These are phyloP conservation scores for Rubroboletus satanas DNA, from an alignment of 768 basidiomycete genomes.

Conservation along the genomic window DNA sequence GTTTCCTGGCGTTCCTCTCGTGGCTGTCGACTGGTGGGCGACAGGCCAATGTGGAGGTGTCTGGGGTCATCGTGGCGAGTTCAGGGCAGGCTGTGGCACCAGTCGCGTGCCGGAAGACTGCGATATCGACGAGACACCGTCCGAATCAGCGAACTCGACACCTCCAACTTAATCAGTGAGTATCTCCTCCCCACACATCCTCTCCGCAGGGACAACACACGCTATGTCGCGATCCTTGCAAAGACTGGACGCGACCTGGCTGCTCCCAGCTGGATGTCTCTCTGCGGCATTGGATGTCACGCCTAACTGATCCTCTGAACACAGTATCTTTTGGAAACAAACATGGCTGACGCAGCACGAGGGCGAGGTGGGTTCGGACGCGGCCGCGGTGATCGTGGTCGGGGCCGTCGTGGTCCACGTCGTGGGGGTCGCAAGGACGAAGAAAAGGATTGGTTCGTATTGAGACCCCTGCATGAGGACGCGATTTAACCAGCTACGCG, in stretches of 20 bases:
- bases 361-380: conserved; percentile 91
- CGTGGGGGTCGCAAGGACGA: conserved; percentile 98
- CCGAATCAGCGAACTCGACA: conserved; percentile 19
- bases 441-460: conserved; percentile 94
- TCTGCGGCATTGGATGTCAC: conserved; percentile 39
- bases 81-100: conserved; percentile 29
- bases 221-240: not conserved
- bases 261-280: conserved; percentile 47
- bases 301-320: conserved; percentile 24
- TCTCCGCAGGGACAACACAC: not conserved
- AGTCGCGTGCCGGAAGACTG: not conserved
- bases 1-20: not conserved
- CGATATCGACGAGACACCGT: conserved; percentile 9
- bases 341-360: conserved; percentile 88
- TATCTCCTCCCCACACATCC: conserved; percentile 9
- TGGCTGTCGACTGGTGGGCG: not conserved
- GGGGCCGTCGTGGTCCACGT: conserved; percentile 75
- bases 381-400: conserved; percentile 67
- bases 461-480: not conserved
- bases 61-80: conserved; percentile 17
- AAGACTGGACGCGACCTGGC: not conserved
- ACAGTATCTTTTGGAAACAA: conserved; percentile 25
- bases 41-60: conserved; percentile 17
- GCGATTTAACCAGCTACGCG: conserved; percentile 6
- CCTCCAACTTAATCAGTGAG: conserved; percentile 36